A percentile compares a stretch with the other conserved stretches of the same genome.
Evolutionary conservation across 2,329 filamentous ascomycete genomes (phyloP).

Genomic region (Scedosporium apiospermum): DNA sequence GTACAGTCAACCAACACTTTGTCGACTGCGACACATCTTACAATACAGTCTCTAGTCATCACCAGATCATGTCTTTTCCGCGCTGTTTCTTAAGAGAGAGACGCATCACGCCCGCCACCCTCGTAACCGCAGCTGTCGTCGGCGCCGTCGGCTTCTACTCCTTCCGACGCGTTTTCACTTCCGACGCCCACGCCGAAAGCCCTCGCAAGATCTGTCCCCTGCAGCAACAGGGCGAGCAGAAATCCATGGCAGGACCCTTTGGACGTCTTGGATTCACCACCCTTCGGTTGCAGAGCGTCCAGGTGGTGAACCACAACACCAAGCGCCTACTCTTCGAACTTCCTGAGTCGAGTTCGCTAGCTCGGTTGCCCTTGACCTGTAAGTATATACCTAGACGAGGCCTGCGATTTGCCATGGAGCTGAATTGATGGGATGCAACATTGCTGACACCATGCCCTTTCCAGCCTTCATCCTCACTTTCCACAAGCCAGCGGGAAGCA

Average conservation of each 20-base stretch:
- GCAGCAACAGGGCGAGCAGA: not conserved
- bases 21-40: not conserved
- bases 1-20: not conserved
- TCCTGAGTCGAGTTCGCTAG: conserved; percentile 33
- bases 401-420: not conserved
- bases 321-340: conserved; percentile 48
- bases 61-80: not conserved
- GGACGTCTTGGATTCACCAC: conserved; percentile 29
- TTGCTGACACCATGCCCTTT: not conserved
- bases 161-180: not conserved
- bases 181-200: not conserved
- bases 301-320: conserved; percentile 48
- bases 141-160: not conserved
- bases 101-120: not conserved
- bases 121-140: not conserved
- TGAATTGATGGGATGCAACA: not conserved
- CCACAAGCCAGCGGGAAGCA: conserved; percentile 46
- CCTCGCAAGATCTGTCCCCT: not conserved
- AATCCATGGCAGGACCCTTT: conserved; percentile 15
- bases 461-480: conserved; percentile 48
- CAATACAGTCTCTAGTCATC: not conserved
- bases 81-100: not conserved
- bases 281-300: conserved; percentile 39
- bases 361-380: conserved; percentile 42
- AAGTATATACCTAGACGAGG: conserved; percentile 10